Evolutionary conservation across 768 basidiomycete species (phyloP), one percentile per base, ranked within the genome.

Genomic region (Collybia nuda): DNA sequence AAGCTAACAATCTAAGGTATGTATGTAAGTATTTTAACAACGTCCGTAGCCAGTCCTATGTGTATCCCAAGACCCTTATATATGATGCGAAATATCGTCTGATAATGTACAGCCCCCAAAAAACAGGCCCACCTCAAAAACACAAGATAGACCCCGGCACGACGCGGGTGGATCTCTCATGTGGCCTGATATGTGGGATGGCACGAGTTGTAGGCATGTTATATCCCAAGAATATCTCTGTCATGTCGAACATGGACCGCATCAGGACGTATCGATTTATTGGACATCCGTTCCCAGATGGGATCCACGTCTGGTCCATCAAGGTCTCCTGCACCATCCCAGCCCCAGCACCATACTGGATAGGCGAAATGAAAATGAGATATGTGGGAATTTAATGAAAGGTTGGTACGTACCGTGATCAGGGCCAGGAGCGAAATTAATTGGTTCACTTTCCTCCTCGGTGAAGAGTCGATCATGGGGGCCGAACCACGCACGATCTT

Each of bases 321-420:
- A 19, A 99, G 80, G 63, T 99, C 96, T 17, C 96, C 96, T 2
- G 96, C 96, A 12, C 96, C 96, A 61, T 99, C 96, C 96, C 96
- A 99, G 17, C 96, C 96, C 96, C 96, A 98, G 65, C 96, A 98
- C 96, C 96, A 98, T 11, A 98, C 96, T 97, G 61, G 36, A 19
- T 17, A 21, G 42, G 24, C 39, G n/a, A 38, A 50, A 22, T 19
- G 26, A 36, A 35, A 47, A 54, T 22, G 17, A 39, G 45, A 28
- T 22, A 38, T 5, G 36, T 50, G 22, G 9, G 15, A 26, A 4
- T 26, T 26, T 26, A 7, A 26, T 7, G 26, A 23, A 44, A 17
- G 17, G 23, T 19, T 18, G 35, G 28, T 28, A 80, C 90, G 49
- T 47, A 98, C 95, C 96, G 57, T 92, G 79, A 50, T 86, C 81